phyloP scores from a whole-genome alignment of 2,329 filamentous ascomycete species.

The Fusarium mangiferae region DNA sequence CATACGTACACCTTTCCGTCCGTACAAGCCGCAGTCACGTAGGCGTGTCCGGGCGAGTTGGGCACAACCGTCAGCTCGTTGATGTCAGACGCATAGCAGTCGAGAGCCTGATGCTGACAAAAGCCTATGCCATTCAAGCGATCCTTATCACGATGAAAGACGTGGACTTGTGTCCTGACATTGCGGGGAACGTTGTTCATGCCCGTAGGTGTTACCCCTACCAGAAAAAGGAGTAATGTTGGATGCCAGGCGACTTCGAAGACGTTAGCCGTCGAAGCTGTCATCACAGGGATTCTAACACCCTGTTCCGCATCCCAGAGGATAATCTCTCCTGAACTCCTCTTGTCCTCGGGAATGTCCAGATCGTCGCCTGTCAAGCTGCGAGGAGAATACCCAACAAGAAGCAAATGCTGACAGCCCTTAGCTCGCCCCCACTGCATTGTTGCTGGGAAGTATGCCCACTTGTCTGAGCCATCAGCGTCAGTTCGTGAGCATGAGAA shows the following conservation, averaged over 20 bases:
- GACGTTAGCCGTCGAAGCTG: slow-evolving; percentile 67
- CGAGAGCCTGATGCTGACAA: slow-evolving; percentile 63
- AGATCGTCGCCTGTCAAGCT: slow-evolving; percentile 62
- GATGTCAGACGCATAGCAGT: slow-evolving; percentile 69
- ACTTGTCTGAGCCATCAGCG: slow-evolving; percentile 55
- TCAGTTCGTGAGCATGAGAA: slow-evolving; percentile 56
- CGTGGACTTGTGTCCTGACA: slow-evolving; percentile 66
- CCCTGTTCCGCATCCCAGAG: slow-evolving; percentile 64
- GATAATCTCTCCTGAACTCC: slow-evolving; percentile 68
- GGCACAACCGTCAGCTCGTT: slow-evolving; percentile 71
- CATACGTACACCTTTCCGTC: slow-evolving; percentile 71
- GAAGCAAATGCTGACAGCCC: slow-evolving; percentile 60
- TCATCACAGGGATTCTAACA: slow-evolving; percentile 58
- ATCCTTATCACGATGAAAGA: slow-evolving; percentile 56
- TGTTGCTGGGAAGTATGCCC: slow-evolving; percentile 72
- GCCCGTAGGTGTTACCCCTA: slow-evolving; percentile 65
- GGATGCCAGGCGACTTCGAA: slow-evolving; percentile 75
- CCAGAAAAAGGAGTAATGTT: slow-evolving; percentile 61
- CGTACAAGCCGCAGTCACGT: slow-evolving; percentile 70
- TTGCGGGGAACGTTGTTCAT: slow-evolving; percentile 54
- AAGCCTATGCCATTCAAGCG: slow-evolving; percentile 45
- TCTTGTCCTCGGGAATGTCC: slow-evolving; percentile 68
- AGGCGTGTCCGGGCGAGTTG: slow-evolving; percentile 61
- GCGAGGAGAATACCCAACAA: slow-evolving; percentile 72
- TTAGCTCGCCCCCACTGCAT: slow-evolving; percentile 68